phyloP scores from a whole-genome alignment of 345 rosid genomes.

The Hibiscus mutabilis region DNA sequence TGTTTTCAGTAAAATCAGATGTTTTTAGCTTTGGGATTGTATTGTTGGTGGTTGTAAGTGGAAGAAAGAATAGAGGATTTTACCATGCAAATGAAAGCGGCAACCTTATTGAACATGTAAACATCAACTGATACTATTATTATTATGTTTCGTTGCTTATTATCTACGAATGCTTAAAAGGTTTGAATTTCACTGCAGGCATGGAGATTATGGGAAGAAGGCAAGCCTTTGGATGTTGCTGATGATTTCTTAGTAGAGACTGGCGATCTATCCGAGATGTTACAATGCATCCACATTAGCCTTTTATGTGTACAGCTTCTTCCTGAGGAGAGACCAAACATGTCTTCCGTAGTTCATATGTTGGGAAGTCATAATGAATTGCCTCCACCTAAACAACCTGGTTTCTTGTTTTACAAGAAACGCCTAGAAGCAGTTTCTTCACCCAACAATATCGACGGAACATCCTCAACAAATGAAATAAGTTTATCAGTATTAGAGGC shows the following conservation, averaged over 20 bases:
- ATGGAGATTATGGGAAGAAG: constrained; percentile 36
- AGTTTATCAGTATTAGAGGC: constrained; percentile 1
- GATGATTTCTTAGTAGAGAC: constrained; percentile 20
- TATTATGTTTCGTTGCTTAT: background rate
- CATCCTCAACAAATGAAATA: background rate
- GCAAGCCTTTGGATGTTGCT: constrained; percentile 25
- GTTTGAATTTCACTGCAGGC: constrained; percentile 14
- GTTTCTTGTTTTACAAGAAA: constrained; percentile 10
- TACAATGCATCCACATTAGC: constrained; percentile 37
- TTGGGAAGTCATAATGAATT: constrained; percentile 31
- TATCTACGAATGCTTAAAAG: constrained; percentile 24
- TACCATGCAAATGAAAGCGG: background rate
- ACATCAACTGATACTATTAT: background rate
- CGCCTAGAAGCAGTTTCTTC: background rate
- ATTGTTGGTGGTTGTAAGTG: constrained; percentile 9
- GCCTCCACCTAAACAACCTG: constrained; percentile 35
- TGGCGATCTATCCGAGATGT: constrained; percentile 12
- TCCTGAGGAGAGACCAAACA: constrained; percentile 41
- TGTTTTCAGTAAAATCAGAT: background rate
- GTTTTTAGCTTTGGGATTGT: constrained; percentile 11
- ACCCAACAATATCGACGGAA: background rate
- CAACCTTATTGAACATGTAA: constrained; percentile 12
- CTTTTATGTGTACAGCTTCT: constrained; percentile 38
- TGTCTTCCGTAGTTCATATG: constrained; percentile 39
- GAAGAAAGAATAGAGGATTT: constrained; percentile 15